phyloP scores from a whole-genome alignment of 352 stramenopile genomes.

The Globisporangium orthogonon region DNA sequence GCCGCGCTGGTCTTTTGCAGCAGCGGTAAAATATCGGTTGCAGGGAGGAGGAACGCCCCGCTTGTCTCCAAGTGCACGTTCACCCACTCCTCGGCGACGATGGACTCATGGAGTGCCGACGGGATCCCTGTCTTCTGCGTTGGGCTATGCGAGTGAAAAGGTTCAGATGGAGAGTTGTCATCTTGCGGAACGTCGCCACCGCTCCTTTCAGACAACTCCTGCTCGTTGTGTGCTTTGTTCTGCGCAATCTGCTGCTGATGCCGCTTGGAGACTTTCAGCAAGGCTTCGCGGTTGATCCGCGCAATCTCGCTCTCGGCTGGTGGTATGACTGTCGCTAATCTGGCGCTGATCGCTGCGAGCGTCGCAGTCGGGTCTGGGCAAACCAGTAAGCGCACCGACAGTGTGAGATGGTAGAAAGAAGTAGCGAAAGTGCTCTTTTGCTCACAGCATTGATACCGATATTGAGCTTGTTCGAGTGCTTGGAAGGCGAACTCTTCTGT shows the following conservation, averaged over 20 bases:
- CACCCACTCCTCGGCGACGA: constrained; percentile 77
- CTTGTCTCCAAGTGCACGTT: constrained; percentile 65
- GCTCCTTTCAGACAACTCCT: neutral
- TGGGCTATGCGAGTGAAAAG: constrained; percentile 4
- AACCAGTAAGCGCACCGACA: neutral
- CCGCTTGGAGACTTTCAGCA: constrained; percentile 16
- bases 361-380: constrained; percentile 28
- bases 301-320: constrained; percentile 69
- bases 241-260: constrained; percentile 13
- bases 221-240: constrained; percentile 1
- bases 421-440: neutral
- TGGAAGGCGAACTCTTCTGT: constrained; percentile 11
- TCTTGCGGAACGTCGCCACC: constrained; percentile 1
- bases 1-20: constrained; percentile 22
- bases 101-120: constrained; percentile 47
- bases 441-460: constrained; percentile 18
- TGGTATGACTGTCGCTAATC: constrained; percentile 36
- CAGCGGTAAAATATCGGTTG: constrained; percentile 34
- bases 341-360: constrained; percentile 58
- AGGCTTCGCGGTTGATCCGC: constrained; percentile 53
- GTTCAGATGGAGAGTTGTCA: neutral
- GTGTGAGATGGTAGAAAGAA: neutral
- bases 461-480: constrained; percentile 29
- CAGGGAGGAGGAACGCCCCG: constrained; percentile 42
- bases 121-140: constrained; percentile 19